Conservation (phyloP, 2,329 filamentous ascomycete genomes). For the Talaromyces sp. region DNA sequence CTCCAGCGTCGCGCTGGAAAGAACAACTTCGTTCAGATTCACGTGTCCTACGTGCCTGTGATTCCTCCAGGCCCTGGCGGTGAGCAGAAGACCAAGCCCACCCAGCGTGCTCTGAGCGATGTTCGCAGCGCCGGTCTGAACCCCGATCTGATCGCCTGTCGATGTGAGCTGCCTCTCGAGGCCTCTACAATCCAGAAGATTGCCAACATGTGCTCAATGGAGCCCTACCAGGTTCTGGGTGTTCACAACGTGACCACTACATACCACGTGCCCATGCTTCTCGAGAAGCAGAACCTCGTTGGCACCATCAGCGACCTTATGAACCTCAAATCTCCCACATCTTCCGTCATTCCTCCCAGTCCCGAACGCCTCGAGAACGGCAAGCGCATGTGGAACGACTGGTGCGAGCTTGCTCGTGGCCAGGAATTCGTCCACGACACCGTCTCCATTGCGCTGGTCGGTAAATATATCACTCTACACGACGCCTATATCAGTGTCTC, state of each 20-base stretch:
- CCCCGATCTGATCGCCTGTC: constrained; percentile 85
- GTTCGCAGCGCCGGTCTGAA: constrained; percentile 78
- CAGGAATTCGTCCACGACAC: constrained; percentile 68
- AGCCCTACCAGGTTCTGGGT: constrained; percentile 78
- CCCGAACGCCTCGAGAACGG: constrained; percentile 62
- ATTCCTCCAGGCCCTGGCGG: constrained; percentile 48
- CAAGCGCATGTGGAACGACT: constrained; percentile 71
- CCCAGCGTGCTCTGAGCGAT: constrained; percentile 83
- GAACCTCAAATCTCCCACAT: constrained; percentile 56
- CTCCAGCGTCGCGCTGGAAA: constrained; percentile 71
- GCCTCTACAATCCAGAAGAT: constrained; percentile 80
- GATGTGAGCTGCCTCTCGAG: constrained; percentile 78
- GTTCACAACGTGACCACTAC: constrained; percentile 87
- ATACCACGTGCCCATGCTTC: constrained; percentile 92
- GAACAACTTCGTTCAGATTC: constrained; percentile 83
- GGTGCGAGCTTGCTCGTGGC: constrained; percentile 71
- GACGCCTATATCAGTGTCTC: constrained; percentile 84
- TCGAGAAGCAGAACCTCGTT: constrained; percentile 78
- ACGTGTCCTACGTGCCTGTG: constrained; percentile 77
- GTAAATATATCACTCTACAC: constrained; percentile 84
- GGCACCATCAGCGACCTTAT: constrained; percentile 67
- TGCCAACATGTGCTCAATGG: constrained; percentile 84
- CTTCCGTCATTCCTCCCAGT: constrained; percentile 38
- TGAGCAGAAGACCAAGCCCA: constrained; percentile 96
- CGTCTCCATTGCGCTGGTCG: constrained; percentile 83